phyloP scores from a whole-genome alignment of 805 yeast genomes.

The Jamesozyma lodderae region DNA sequence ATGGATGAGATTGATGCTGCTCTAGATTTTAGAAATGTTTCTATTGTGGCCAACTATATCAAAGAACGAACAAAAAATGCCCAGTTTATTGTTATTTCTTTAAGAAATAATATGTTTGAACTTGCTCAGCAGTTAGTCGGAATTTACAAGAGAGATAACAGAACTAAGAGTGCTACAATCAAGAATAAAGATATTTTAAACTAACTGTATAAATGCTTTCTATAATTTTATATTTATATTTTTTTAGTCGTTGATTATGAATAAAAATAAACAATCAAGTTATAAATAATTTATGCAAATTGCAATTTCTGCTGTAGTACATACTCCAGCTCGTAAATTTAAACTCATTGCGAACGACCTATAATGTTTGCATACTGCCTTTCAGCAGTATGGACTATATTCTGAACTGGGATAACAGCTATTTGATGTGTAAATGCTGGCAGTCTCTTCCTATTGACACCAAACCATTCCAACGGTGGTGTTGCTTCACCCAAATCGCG shows the following conservation, averaged over 20 bases:
- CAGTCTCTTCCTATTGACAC: conserved; percentile 75
- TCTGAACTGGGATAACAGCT: conserved; percentile 64
- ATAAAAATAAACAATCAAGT: background rate
- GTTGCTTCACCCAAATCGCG: conserved; percentile 93
- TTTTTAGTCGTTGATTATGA: background rate
- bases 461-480: conserved; percentile 98
- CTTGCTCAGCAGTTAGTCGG: conserved; percentile 91
- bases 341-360: conserved; percentile 29
- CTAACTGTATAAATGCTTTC: background rate
- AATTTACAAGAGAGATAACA: conserved; percentile 84
- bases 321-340: background rate
- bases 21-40: conserved; percentile 89
- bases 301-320: background rate
- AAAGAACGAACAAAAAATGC: conserved; percentile 94
- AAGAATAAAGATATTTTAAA: conserved; percentile 49
- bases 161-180: conserved; percentile 76
- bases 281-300: background rate
- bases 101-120: conserved; percentile 97
- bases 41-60: conserved; percentile 94
- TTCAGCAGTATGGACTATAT: conserved; percentile 59
- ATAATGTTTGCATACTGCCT: conserved; percentile 35
- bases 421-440: conserved; percentile 83
- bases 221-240: no score
- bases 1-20: conserved; percentile 99
- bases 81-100: conserved; percentile 89